phyloP scores from a whole-genome alignment of 495 filamentous ascomycete species.

The Apiosordaria backusii region DNA sequence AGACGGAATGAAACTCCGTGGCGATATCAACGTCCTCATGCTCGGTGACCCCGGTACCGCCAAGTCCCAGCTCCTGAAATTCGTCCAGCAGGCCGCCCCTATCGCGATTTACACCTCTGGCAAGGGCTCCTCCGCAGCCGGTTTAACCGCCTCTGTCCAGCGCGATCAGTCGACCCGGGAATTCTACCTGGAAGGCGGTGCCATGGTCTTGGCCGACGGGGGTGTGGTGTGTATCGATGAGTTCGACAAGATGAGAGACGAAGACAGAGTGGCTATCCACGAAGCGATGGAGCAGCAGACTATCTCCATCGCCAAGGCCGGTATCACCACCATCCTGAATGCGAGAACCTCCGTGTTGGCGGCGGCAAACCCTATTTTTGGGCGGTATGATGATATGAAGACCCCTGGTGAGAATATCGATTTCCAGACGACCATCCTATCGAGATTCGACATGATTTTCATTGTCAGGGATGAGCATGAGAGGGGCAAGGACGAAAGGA shows the following conservation, averaged over 20 bases:
- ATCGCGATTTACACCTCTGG: constrained; percentile 99
- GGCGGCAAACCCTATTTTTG: constrained; percentile 96
- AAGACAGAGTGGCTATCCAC: constrained; percentile 98
- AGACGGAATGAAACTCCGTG: constrained; percentile 96
- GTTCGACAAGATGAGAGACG: constrained; percentile 99
- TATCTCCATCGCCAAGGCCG: constrained; percentile 98
- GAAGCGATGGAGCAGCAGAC: constrained; percentile 99
- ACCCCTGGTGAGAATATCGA: constrained; percentile 98
- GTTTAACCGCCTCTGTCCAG: constrained; percentile 97
- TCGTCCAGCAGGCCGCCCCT: constrained; percentile 93
- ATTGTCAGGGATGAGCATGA: constrained; percentile 97
- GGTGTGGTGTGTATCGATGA: constrained; percentile 99
- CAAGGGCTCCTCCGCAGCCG: constrained; percentile 96
- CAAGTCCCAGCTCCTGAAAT: constrained; percentile 96
- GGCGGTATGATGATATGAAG: constrained; percentile 97
- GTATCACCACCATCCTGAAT: constrained; percentile 98
- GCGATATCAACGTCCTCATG: constrained; percentile 97
- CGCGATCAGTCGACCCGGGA: constrained; percentile 87
- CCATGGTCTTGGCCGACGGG: constrained; percentile 97
- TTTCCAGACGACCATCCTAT: constrained; percentile 98
- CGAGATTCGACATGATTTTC: constrained; percentile 99
- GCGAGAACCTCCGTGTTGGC: constrained; percentile 92
- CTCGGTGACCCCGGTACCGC: constrained; percentile 98
- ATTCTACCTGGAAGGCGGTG: constrained; percentile 97
- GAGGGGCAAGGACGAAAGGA: constrained; percentile 81